Base-by-base conservation (phyloP, 768 basidiomycete species). In the Suillus subalutaceus region DNA sequence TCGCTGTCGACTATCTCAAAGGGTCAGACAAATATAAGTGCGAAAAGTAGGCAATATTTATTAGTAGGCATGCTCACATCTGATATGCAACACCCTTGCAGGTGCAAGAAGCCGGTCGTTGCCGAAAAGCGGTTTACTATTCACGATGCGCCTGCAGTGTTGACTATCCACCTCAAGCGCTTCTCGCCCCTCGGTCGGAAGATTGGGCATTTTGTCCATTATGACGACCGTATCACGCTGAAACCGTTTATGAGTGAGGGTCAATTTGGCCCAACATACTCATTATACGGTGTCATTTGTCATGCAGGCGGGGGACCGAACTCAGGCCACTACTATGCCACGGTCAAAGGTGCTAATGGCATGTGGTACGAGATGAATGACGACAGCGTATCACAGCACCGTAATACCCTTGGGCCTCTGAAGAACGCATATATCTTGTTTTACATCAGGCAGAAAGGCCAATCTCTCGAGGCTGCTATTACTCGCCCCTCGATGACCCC, bases 11-110 rank as follows among this genome's bases (percentile, higher is more conserved):
- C 73, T 82, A 85, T 68, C 78, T 99, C 68, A 92, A 88, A 67
- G 97, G 97, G 0, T 88, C 89, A 7, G 94, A 99, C 82, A 96
- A 96, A 80, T 99, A 99, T 78, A 94, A 96, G 75, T 99, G 97
- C 78, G 97, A 99, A 79, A 98, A 94, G 95, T 97, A 74, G 72
- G 92, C 84, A n/a, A 16, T 56, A 62, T 55, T 52, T 32, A 41
- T 56, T 53, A 55, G 12, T 46, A 50, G 30, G 37, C 8, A 18
- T 23, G 30, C 35, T 73, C 13, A 74, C 52, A 23, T n/a, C 55
- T 67, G 44, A 67, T 37, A 48, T 46, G 35, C 13, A 65, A 41
- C 23, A 64, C 35, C 16, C 35, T 43, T 43, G 4, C 70, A 97
- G 96, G 73, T 99, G 97, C 83, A 96, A 97, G 77, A 92, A 89